Evolutionary conservation across 345 rosid genomes (phyloP), one percentile per base, ranked within the genome.

Genomic region (Citrus sp.): DNA sequence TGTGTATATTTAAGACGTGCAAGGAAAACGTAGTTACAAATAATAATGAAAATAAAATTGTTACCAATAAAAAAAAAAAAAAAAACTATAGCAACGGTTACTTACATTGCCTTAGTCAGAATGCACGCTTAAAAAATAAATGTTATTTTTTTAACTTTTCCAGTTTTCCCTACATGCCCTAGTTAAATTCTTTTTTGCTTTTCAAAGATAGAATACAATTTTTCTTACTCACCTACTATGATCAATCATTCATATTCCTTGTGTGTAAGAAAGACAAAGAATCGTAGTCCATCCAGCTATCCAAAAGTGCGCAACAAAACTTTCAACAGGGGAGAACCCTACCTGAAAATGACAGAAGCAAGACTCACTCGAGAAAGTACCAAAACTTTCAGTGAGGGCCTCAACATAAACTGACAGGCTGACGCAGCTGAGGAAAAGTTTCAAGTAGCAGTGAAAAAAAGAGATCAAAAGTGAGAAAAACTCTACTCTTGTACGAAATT

Each of bases 311-410:
- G 63, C 72, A 70, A 28, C 68, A 25, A 69, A 61, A 55, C 9
- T 63, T 46, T 40, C 10, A 27, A 24, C 34, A 67, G 38, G 67
- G 6, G 19, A 35, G 34, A 78, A 70, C 73, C 78, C 70, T 30
- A 72, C 75, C 63, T 66, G 81, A 77, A 73, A 70, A 65, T 51
- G 80, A 86, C 76, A 42, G 51, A 37, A 68, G 81, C 69, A 60
- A 59, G 51, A 37, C 66, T 18, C 42, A n/a, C 42, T 58, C 27
- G 79, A 72, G 73, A 58, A 67, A 62, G 70, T 70, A 62, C 28
- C 54, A 46, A 79, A 70, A 79, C 60, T 58, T 58, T 27, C 60
- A 70, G 67, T 22, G 60, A 80, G 80, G 79, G 38, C 75, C 82
- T 75, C 32, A 81, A 66, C 77, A 38, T 32, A 27, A 19, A 55